Base-by-base conservation (phyloP, 2,329 filamentous ascomycete genomes). In the Fusarium sp. region DNA sequence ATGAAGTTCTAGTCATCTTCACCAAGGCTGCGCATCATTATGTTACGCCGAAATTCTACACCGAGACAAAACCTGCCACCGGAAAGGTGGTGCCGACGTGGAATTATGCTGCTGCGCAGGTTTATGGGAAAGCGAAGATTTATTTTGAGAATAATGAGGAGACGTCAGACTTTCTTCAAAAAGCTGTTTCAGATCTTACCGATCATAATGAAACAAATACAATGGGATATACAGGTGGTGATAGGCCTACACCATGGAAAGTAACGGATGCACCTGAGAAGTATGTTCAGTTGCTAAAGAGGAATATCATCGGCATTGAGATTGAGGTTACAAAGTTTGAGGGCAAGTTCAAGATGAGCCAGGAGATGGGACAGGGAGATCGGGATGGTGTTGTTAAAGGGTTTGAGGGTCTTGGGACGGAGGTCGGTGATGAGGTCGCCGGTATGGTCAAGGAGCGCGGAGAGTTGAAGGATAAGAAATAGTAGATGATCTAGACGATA, bases 71-170 rank as follows among this genome's bases (percentile, higher is more conserved):
- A 74, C 90, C 89, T 0, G 74, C 73, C 0, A 89, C 85, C 0
- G 90, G 85, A 8, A 92, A 92, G 65, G 90, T 91, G 0, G 90
- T 91, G 5, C 89, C 89, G 1, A 92, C 90, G 0, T 92, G 90
- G 90, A 89, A 92, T 77, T 92, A 92, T 72, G 82, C 87, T 0
- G 89, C 90, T 0, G 89, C 85, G 0, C 88, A 92, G 74, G 87
- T 82, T 0, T 91, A 91, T 70, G 90, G 90, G 1, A 83, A 78
- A 5, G 85, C 86, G 2, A 85, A 62, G 0, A 78, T 91, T 3
- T 87, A 84, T 70, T 84, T 79, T 55, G 85, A 90, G 6, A 81
- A 82, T 29, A 76, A 82, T 0, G 69, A 78, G 0, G 81, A 83
- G 24, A 87, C 87, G 0, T 74, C 75, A 0, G 61, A 51, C 0